These are phyloP conservation scores for Phytophthora crassamura DNA, from an alignment of 352 stramenopile genomes.

Conservation along the genomic window DNA sequence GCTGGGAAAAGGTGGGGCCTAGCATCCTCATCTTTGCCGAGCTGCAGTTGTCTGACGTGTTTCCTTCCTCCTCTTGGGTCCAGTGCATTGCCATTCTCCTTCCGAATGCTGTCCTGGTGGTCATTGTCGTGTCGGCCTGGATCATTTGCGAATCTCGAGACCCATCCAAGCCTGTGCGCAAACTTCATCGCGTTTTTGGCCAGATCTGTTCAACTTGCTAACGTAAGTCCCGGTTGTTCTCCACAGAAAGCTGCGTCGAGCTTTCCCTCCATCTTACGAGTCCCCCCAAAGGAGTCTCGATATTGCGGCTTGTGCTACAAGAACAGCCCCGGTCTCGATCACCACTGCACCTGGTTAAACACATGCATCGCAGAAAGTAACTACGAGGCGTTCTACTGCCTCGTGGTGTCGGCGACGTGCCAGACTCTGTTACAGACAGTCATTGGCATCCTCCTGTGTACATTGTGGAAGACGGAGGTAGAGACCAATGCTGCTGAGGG, in stretches of 20 bases:
- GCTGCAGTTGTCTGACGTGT: neutral
- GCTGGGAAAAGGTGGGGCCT: slow-evolving; percentile 54
- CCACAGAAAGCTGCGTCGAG: slow-evolving; percentile 41
- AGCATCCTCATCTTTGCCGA: neutral
- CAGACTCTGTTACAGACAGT: slow-evolving; percentile 70
- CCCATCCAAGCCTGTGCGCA: slow-evolving; percentile 55
- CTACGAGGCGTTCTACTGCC: slow-evolving; percentile 85
- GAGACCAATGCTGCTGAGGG: slow-evolving; percentile 42
- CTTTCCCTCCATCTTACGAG: slow-evolving; percentile 44
- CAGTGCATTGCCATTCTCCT: slow-evolving; percentile 74
- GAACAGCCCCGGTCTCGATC: slow-evolving; percentile 78
- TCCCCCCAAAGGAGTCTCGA: slow-evolving; percentile 67
- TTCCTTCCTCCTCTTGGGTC: neutral
- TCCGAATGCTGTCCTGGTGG: slow-evolving; percentile 63
- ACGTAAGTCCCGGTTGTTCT: neutral
- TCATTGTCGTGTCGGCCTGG: slow-evolving; percentile 67
- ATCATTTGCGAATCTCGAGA: slow-evolving; percentile 73
- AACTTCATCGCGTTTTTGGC: neutral
- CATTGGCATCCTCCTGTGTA: slow-evolving; percentile 81
- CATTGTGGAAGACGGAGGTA: slow-evolving; percentile 68
- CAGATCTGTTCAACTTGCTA: neutral
- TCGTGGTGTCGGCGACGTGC: slow-evolving; percentile 68
- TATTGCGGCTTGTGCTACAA: slow-evolving; percentile 90
- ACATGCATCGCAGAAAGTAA: slow-evolving; percentile 87
- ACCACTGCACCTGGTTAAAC: slow-evolving; percentile 91